Evolutionary conservation across 2,329 filamentous ascomycete genomes (phyloP).

Genomic region (Incumbomyces delicatus): DNA sequence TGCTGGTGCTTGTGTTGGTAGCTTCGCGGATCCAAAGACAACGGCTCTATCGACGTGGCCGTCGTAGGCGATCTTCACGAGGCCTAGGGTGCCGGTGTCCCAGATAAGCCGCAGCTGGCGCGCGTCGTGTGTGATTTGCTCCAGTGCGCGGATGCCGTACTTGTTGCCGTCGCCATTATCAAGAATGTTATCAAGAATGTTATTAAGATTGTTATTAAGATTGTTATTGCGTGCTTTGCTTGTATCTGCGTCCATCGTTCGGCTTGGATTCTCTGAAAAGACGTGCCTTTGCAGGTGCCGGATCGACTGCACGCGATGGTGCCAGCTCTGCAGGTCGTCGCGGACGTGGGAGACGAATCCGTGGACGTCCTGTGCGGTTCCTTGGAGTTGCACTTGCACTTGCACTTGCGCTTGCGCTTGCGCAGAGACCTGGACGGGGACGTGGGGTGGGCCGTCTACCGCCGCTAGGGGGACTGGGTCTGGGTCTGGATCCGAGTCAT

Average conservation of each 20-base stretch:
- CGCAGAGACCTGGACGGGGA: no score
- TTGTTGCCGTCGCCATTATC: no score
- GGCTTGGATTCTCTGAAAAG: no score
- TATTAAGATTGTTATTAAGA: no score
- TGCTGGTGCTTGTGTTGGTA: no score
- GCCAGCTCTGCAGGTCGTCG: slow-evolving; percentile 13
- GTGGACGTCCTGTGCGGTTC: slow-evolving; percentile 6
- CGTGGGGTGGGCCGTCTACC: no score
- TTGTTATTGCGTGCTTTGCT: no score
- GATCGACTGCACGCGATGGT: background rate
- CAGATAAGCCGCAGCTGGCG: slow-evolving; percentile 35
- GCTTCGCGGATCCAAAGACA: slow-evolving; percentile 27
- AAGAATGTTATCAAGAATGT: no score
- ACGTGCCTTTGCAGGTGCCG: slow-evolving; percentile 22
- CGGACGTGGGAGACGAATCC: slow-evolving; percentile 3
- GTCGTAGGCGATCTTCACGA: slow-evolving; percentile 32
- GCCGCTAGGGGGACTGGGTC: no score
- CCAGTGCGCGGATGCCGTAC: slow-evolving; percentile 28
- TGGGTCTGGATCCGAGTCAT: background rate
- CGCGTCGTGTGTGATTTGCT: slow-evolving; percentile 29
- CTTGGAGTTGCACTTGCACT: background rate
- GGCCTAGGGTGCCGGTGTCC: slow-evolving; percentile 34
- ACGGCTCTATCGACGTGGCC: slow-evolving; percentile 34
- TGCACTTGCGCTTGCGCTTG: no score
- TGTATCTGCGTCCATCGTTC: no score